Evolutionary conservation across 2,329 filamentous ascomycete genomes (phyloP).

Genomic region (Diaporthe destruens): DNA sequence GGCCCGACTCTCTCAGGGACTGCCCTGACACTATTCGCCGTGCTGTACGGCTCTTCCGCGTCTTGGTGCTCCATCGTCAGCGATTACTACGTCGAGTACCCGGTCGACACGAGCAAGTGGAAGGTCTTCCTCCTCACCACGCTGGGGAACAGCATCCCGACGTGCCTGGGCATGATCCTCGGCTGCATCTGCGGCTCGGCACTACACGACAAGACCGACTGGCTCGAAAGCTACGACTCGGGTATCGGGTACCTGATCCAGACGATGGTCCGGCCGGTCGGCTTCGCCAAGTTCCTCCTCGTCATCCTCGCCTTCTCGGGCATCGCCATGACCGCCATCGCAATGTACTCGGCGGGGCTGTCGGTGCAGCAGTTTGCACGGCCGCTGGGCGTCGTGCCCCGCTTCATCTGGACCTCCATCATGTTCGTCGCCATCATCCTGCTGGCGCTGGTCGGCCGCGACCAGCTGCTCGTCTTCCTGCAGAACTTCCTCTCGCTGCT

Average conservation of each 20-base stretch:
- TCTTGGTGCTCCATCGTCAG: constrained; percentile 62
- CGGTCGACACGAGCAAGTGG: constrained; percentile 57
- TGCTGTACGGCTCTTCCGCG: constrained; percentile 62
- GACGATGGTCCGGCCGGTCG: constrained; percentile 57
- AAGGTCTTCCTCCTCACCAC: constrained; percentile 63
- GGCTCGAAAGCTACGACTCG: constrained; percentile 54
- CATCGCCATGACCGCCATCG: constrained; percentile 61
- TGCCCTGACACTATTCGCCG: constrained; percentile 57
- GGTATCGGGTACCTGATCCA: constrained; percentile 62
- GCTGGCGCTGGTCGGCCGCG: constrained; percentile 58
- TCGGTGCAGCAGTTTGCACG: constrained; percentile 57
- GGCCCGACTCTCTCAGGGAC: constrained; percentile 55
- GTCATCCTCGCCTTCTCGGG: constrained; percentile 55
- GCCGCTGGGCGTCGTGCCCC: constrained; percentile 57
- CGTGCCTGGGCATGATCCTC: constrained; percentile 61
- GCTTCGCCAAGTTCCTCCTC: constrained; percentile 60
- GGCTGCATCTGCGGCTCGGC: constrained; percentile 59
- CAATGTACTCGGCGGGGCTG: constrained; percentile 56
- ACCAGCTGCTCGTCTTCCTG: constrained; percentile 58
- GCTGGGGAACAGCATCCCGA: constrained; percentile 61
- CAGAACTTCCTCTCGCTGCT: constrained; percentile 62
- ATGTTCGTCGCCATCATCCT: constrained; percentile 60
- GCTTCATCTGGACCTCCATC: constrained; percentile 61
- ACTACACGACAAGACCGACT: constrained; percentile 56
- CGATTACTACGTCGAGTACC: constrained; percentile 63